Conservation (phyloP, 176 grass and related monocot genomes). For the Oryza rufipogon region DNA sequence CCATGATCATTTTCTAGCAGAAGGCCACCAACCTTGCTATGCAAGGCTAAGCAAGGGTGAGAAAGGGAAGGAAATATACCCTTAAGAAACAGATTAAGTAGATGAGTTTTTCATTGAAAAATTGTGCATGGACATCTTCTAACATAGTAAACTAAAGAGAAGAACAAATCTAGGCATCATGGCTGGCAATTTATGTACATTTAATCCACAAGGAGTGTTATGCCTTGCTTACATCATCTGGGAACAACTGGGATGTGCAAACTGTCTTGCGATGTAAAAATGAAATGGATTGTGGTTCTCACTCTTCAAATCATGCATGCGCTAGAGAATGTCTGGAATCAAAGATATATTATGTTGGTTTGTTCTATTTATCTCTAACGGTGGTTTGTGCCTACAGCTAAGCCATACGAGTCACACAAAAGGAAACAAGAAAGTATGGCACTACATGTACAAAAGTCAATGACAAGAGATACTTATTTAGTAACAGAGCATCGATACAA, state of each 20-base stretch:
- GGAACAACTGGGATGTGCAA: constrained; percentile 7
- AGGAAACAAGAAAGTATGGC: constrained; percentile 8
- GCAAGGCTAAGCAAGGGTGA: not conserved
- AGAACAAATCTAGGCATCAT: not conserved
- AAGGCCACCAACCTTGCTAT: not conserved
- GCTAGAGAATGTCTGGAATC: not conserved
- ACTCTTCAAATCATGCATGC: constrained; percentile 5
- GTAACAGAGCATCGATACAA: constrained; percentile 15
- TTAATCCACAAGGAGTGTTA: not conserved
- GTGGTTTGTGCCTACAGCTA: not conserved
- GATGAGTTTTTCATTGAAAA: not conserved
- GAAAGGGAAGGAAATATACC: not conserved
- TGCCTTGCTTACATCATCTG: not conserved
- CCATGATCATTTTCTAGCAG: not conserved
- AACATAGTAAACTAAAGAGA: constrained; percentile 11
- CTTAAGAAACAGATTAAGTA: not conserved
- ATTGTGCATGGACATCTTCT: not conserved
- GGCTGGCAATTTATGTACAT: not conserved
- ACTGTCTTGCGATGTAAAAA: not conserved
- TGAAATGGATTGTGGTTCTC: not conserved
- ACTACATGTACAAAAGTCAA: constrained; percentile 1
- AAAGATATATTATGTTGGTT: constrained; percentile 1
- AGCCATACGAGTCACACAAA: not conserved
- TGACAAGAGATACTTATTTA: constrained; percentile 16
- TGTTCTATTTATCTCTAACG: not conserved